phyloP scores from a whole-genome alignment of 1,284 basidiomycete genomes.

The Retiboletus flavoniger region DNA sequence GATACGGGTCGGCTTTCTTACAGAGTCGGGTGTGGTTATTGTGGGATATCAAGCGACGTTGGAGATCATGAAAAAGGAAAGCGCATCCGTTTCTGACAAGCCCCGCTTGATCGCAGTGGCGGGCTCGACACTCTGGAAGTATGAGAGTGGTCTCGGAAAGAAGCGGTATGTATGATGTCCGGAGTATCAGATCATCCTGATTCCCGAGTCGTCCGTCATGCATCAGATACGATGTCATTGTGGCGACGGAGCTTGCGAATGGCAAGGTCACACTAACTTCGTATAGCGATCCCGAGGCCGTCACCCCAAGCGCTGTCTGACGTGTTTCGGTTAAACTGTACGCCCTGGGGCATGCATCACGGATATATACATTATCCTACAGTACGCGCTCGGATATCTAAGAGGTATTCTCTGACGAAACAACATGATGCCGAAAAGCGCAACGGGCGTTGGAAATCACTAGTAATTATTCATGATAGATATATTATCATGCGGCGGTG shows the following conservation, averaged over 20 bases:
- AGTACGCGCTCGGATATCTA: slow-evolving; percentile 3
- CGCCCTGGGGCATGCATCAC: slow-evolving; percentile 7
- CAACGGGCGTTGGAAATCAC: slow-evolving; percentile 10
- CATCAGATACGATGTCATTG: slow-evolving; percentile 2
- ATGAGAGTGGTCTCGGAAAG: slow-evolving; percentile 4
- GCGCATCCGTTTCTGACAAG: slow-evolving; percentile 6
- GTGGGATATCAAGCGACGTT: slow-evolving; percentile 8
- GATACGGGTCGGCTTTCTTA: slow-evolving; percentile 12
- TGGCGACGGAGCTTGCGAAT: slow-evolving; percentile 6
- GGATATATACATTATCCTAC: slow-evolving; percentile 3
- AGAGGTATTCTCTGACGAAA: slow-evolving; percentile 8
- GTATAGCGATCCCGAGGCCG: slow-evolving; percentile 5
- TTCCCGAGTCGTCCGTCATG: background rate
- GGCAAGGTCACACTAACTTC: slow-evolving; percentile 10
- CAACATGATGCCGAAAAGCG: slow-evolving; percentile 8
- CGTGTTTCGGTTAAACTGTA: background rate
- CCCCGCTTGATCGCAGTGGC: slow-evolving; percentile 9
- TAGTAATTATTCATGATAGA: background rate
- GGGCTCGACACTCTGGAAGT: slow-evolving; percentile 7
- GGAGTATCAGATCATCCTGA: background rate
- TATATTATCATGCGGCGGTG: no score
- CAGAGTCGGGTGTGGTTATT: slow-evolving; percentile 10
- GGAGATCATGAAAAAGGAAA: slow-evolving; percentile 19
- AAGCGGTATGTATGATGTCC: background rate
- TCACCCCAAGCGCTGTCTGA: background rate